These are phyloP conservation scores for Geranomyces variabilis DNA, from an alignment of 192 early-diverging fungal species.

Conservation along the genomic window DNA sequence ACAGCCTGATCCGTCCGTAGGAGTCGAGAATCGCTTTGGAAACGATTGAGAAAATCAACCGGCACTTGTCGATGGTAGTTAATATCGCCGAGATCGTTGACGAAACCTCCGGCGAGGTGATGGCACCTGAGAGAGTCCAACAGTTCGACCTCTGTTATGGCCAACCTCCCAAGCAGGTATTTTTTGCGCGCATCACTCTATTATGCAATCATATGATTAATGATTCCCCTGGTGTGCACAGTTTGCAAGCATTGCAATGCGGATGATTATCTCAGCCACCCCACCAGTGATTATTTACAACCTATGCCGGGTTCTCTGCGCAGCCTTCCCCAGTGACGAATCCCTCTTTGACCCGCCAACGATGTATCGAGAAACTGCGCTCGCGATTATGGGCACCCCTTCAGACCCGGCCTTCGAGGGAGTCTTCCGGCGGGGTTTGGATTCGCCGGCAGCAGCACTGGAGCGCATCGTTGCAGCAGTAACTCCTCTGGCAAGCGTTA, in stretches of 20 bases:
- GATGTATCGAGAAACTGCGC: constrained; percentile 35
- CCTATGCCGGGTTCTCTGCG: constrained; percentile 25
- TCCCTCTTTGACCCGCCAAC: constrained; percentile 11
- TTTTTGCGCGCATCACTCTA: neutral
- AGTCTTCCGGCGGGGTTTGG: constrained; percentile 43
- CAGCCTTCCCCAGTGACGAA: neutral
- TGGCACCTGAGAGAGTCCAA: constrained; percentile 40
- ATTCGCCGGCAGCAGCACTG: constrained; percentile 38
- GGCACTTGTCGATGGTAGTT: constrained; percentile 35
- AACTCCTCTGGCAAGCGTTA: too few species aligned
- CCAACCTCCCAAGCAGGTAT: constrained; percentile 10
- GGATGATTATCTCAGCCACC: constrained; percentile 47
- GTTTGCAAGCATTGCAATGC: constrained; percentile 31
- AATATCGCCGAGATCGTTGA: constrained; percentile 21
- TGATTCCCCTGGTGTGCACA: neutral
- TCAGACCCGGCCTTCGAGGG: constrained; percentile 5
- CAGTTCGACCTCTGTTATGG: constrained; percentile 44
- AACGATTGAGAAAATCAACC: neutral
- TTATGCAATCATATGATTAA: constrained; percentile 25
- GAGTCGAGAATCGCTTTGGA: neutral
- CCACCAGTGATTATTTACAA: constrained; percentile 32
- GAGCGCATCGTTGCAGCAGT: constrained; percentile 29
- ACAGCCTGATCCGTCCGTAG: too few species aligned
- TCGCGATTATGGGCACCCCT: constrained; percentile 30
- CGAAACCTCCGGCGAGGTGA: neutral